phyloP scores from a whole-genome alignment of 1,284 basidiomycete genomes.

The Pseudozyma flocculosa region DNA sequence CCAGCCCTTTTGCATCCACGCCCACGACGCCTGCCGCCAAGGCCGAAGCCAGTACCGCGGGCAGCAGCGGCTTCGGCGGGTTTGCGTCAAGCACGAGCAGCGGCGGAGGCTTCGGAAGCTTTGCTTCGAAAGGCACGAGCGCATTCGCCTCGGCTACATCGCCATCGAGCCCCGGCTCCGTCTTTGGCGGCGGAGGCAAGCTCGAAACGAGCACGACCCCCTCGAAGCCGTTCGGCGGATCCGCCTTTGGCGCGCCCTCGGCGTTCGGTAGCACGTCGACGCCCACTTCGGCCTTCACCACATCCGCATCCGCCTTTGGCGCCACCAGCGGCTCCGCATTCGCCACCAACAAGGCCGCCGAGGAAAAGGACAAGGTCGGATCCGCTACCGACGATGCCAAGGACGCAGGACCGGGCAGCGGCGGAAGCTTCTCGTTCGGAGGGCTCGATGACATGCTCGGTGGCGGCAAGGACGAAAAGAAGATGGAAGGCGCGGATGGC shows the following conservation, averaged over 20 bases:
- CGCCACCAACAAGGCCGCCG: constrained; percentile 24
- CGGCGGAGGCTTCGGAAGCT: constrained; percentile 17
- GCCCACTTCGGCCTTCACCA: constrained; percentile 12
- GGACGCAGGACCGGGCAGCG: constrained; percentile 2
- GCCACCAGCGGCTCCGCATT: constrained; percentile 20
- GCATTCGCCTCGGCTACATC: constrained; percentile 12
- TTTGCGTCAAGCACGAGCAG: constrained; percentile 1
- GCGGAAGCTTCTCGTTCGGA: constrained; percentile 37
- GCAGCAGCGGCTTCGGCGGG: constrained; percentile 7
- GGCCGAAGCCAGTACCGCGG: no score
- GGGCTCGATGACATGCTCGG: constrained; percentile 16
- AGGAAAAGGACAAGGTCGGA: constrained; percentile 8
- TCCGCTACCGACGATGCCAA: not conserved
- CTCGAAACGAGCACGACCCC: constrained; percentile 9
- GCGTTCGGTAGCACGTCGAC: not conserved
- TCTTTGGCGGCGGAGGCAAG: constrained; percentile 29
- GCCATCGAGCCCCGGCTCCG: constrained; percentile 8
- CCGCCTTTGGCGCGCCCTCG: not conserved
- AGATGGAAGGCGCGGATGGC: constrained; percentile 3
- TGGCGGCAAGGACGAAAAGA: constrained; percentile 5
- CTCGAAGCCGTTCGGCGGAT: constrained; percentile 9
- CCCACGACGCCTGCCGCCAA: constrained; percentile 12
- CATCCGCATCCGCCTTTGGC: constrained; percentile 14
- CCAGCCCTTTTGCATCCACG: constrained; percentile 14
- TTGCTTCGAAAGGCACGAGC: constrained; percentile 18